Base-by-base conservation (phyloP, 345 rosid species). In the Durio zibethinus region DNA sequence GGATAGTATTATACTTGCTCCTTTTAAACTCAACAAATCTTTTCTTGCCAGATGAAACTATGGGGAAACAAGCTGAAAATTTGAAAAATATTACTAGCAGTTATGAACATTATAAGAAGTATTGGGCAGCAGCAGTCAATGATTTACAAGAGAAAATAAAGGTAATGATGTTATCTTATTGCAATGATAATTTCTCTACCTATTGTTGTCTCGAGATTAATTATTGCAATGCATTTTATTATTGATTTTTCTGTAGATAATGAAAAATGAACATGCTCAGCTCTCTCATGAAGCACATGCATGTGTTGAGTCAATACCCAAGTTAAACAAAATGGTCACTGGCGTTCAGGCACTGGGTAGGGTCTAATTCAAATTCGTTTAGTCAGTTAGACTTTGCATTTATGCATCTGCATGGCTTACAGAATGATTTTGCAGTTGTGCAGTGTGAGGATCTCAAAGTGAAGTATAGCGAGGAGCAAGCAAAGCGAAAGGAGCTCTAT, bases 271-370 rank as follows among this genome's bases (percentile, higher is more conserved):
- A 82, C 99, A 95, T 66, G 83, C 86, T 79, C 89, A 77, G 83
- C 93, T 95, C 77, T 88, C 94, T 29, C 84, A 50, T 12, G 91
- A 92, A 78, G 99, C 99, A 78, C 97, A 91, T 77, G 88, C 89
- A 65, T 95, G 98, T 73, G 89, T 82, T 20, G 92, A 86, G 77
- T 89, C 98, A 20, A 88, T 95, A 82, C 97, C 97, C 0, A 90
- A 90, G 29, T 70, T 95, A 84, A 87, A 82, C 77, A 92, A 87
- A 78, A 95, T 95, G 99, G 93, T 92, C 73, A 82, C 63, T 79
- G 98, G 90, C 57, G 97, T 95, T 83, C 97, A 93, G 81, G 92
- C 92, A 81, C 83, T 95, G 62, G 97, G 99, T 95, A 89, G 74
- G 88, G 77, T 63, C 73, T 64, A 52, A 67, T 52, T 80, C 12